phyloP scores from a whole-genome alignment of 2,329 filamentous ascomycete genomes.

The Periconia sp. region DNA sequence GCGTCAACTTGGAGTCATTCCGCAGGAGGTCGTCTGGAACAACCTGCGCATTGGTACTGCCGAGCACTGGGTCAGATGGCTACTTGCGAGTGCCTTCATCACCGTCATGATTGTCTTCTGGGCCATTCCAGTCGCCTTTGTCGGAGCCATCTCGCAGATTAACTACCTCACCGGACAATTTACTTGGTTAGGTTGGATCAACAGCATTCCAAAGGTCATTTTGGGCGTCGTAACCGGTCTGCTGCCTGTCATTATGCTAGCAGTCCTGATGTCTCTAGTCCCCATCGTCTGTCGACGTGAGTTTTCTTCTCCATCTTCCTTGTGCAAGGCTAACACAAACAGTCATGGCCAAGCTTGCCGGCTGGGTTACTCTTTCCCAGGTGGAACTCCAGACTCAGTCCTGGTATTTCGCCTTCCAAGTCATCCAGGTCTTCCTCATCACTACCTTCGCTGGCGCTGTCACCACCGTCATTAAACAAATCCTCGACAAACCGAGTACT shows the following conservation, averaged over 20 bases:
- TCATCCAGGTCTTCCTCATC: conserved; percentile 93
- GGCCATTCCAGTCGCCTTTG: conserved; percentile 52
- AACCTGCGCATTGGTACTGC: conserved; percentile 49
- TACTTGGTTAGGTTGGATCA: conserved; percentile 50
- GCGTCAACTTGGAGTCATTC: conserved; percentile 51
- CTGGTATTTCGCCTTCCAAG: conserved; percentile 89
- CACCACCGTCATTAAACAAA: conserved; percentile 60
- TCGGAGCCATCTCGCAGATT: conserved; percentile 54
- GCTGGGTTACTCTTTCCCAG: conserved; percentile 49
- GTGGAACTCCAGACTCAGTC: conserved; percentile 80
- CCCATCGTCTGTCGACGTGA: conserved; percentile 49
- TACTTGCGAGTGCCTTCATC: conserved; percentile 47
- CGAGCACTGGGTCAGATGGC: conserved; percentile 37
- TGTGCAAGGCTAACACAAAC: conserved; percentile 14
- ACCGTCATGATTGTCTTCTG: conserved; percentile 53
- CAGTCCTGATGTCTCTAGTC: conserved; percentile 52
- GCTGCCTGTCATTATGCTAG: conserved; percentile 50
- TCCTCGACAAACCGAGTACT: conserved; percentile 66
- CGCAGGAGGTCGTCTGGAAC: conserved; percentile 55
- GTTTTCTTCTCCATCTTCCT: conserved; percentile 5
- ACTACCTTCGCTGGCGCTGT: conserved; percentile 83
- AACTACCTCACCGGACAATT: conserved; percentile 48
- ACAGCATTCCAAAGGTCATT: conserved; percentile 47
- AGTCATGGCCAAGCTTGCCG: conserved; percentile 46
- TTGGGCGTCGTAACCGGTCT: conserved; percentile 55